phyloP scores from a whole-genome alignment of 140 eudicot species.

The Flaveria floridana region DNA sequence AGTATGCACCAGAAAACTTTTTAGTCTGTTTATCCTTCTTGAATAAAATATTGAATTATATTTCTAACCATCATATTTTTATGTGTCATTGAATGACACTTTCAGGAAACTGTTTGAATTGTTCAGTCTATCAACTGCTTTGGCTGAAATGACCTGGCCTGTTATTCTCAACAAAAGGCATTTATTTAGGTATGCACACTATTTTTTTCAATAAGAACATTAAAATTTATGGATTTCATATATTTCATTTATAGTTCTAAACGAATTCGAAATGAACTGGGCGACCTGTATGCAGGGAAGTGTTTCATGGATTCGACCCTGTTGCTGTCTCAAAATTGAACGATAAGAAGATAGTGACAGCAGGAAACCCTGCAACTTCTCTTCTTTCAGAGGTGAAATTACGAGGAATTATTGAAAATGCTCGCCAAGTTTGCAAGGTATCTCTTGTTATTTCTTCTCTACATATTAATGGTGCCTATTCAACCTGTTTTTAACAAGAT shows the following conservation, averaged over 20 bases:
- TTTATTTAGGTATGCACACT: constrained; percentile 54
- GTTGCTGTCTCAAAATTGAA: constrained; percentile 64
- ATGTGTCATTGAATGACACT: constrained; percentile 18
- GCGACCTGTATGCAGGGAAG: constrained; percentile 54
- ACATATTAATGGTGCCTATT: background rate
- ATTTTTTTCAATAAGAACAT: background rate
- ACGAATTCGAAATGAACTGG: constrained; percentile 16
- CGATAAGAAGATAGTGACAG: constrained; percentile 62
- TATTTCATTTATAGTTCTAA: background rate
- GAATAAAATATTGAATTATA: background rate
- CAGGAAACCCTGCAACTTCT: constrained; percentile 67
- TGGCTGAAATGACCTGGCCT: constrained; percentile 96
- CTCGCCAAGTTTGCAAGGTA: constrained; percentile 87
- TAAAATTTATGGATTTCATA: background rate
- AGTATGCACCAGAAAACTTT: constrained; percentile 38
- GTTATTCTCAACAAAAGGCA: constrained; percentile 71
- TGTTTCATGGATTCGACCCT: constrained; percentile 79
- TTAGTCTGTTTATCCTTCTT: background rate
- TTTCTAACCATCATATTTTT: constrained; percentile 5
- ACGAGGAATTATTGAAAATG: constrained; percentile 73
- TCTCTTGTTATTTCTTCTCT: constrained; percentile 6
- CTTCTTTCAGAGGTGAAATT: constrained; percentile 76
- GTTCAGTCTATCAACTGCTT: constrained; percentile 80
- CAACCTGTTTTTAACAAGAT: background rate
- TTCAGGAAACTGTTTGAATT: constrained; percentile 84